Base-by-base conservation (phyloP, 140 eudicot species). In the Oenanthe javanica region DNA sequence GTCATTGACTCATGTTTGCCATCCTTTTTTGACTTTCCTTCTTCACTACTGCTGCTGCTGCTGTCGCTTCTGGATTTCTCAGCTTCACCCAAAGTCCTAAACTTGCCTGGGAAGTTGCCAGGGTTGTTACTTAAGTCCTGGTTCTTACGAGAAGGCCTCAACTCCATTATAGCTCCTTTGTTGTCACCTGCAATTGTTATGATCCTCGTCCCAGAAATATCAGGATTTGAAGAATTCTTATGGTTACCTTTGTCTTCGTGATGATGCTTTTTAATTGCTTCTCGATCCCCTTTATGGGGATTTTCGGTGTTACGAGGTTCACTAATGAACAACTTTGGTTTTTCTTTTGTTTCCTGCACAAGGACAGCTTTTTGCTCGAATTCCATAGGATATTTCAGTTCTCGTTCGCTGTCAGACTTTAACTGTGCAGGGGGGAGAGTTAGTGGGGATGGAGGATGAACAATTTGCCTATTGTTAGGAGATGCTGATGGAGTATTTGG, bases 91-190 rank as follows among this genome's bases (percentile, higher is more conserved):
- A 77, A 81, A 23, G 85, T 45, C 45, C 79, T 66, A 54, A 52
- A 66, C 74, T 71, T 57, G 82, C 49, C 21, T 61, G 59, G 64
- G 51, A 45, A 40, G 55, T 72, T 19, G 70, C 69, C 49, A 79
- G 48, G 74, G 74, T 27, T 50, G 86, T 79, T 79, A 13, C 80
- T 59, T 2, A 63, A 63, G 1, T 78, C 82, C 55, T 66, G 71
- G 69, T 75, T 85, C 80, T 52, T 88, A 12, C 38, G 11, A 18
- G 80, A 47, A 47, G 88, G 88, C 31, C 90, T 86, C 63, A 94
- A 71, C 48, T 85, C 90, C 98, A 94, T 94, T 45, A 90, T 77
- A 5, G 97, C 97, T 25, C 97, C 98, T 86, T 79, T 89, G 89
- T 92, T 94, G 16, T 94, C 96, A 74, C 97, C 98, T 38, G 94